phyloP scores from a whole-genome alignment of 805 yeast species.

The Sugiyamaella marilandica region DNA sequence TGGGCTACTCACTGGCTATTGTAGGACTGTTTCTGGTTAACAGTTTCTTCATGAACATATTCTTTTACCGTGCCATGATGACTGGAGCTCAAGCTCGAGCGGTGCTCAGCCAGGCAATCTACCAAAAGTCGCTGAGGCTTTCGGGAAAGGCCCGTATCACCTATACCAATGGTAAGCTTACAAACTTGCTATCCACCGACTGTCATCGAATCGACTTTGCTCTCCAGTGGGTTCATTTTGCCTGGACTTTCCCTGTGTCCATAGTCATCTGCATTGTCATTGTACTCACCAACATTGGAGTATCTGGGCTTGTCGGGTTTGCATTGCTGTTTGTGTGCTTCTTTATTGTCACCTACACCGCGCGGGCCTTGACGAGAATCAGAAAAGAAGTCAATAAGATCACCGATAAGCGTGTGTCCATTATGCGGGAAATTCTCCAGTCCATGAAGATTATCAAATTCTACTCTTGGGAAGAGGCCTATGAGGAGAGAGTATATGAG shows the following conservation, averaged over 20 bases:
- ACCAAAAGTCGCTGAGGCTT: slow-evolving; percentile 62
- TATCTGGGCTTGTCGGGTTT: slow-evolving; percentile 65
- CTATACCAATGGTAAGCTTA: slow-evolving; percentile 65
- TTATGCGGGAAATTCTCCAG: slow-evolving; percentile 72
- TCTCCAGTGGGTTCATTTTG: slow-evolving; percentile 59
- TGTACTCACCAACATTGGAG: slow-evolving; percentile 65
- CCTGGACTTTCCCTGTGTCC: slow-evolving; percentile 60
- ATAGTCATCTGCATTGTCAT: slow-evolving; percentile 59
- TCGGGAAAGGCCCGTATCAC: slow-evolving; percentile 53
- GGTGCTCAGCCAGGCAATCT: slow-evolving; percentile 61
- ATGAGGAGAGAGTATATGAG: slow-evolving; percentile 49
- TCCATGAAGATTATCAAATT: slow-evolving; percentile 78
- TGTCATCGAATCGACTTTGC: slow-evolving; percentile 76
- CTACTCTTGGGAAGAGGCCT: slow-evolving; percentile 90
- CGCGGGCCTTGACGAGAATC: slow-evolving; percentile 48
- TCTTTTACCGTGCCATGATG: slow-evolving; percentile 54
- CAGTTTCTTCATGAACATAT: slow-evolving; percentile 54
- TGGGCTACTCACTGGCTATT: slow-evolving; percentile 73
- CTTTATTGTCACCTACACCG: slow-evolving; percentile 40
- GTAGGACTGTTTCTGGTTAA: slow-evolving; percentile 48
- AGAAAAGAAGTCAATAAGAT: slow-evolving; percentile 54
- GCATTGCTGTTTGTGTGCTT: slow-evolving; percentile 42
- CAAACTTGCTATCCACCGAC: slow-evolving; percentile 78
- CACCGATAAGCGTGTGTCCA: slow-evolving; percentile 74
- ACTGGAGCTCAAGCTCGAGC: slow-evolving; percentile 71